These are phyloP conservation scores for Nyctanthes arbortristis DNA, from an alignment of 257 asterid genomes.

Conservation along the genomic window DNA sequence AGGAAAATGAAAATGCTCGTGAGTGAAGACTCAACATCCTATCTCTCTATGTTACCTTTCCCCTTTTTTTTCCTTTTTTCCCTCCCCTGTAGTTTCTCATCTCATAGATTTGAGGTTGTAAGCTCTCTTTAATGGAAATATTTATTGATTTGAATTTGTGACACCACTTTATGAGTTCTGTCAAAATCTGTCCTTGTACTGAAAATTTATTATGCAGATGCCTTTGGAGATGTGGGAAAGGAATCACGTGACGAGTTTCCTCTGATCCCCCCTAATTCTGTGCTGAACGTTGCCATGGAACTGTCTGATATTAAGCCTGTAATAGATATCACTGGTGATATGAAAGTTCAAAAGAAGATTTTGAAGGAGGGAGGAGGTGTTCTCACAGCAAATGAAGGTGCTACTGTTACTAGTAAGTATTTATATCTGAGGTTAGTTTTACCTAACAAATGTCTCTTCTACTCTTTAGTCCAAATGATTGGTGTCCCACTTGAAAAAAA, in stretches of 20 bases:
- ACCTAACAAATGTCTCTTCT: background rate
- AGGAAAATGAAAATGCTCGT: background rate
- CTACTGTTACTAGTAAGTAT: constrained; percentile 64
- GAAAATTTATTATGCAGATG: constrained; percentile 45
- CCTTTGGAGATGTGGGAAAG: constrained; percentile 43
- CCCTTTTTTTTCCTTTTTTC: no score
- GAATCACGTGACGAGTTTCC: constrained; percentile 31
- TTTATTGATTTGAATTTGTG: background rate
- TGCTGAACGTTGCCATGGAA: constrained; percentile 47
- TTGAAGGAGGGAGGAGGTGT: constrained; percentile 64
- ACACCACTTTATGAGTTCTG: background rate
- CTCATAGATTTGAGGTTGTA: constrained; percentile 7
- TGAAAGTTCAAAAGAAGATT: constrained; percentile 62
- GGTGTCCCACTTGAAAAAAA: background rate
- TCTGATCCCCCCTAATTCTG: constrained; percentile 43
- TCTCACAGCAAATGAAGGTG: constrained; percentile 62
- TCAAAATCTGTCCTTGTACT: background rate
- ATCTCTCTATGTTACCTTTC: constrained; percentile 1
- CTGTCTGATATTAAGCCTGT: constrained; percentile 58
- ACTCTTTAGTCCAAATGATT: background rate
- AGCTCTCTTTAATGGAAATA: background rate
- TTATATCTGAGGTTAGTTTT: background rate
- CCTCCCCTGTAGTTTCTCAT: background rate
- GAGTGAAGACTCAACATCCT: constrained; percentile 7
- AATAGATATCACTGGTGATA: constrained; percentile 56